Percentiles rank a stretch among this genome's conserved stretches.
These are phyloP conservation scores for Stentor coeruleus DNA, from an alignment of 73 alveolate species.

Conservation along the genomic window DNA sequence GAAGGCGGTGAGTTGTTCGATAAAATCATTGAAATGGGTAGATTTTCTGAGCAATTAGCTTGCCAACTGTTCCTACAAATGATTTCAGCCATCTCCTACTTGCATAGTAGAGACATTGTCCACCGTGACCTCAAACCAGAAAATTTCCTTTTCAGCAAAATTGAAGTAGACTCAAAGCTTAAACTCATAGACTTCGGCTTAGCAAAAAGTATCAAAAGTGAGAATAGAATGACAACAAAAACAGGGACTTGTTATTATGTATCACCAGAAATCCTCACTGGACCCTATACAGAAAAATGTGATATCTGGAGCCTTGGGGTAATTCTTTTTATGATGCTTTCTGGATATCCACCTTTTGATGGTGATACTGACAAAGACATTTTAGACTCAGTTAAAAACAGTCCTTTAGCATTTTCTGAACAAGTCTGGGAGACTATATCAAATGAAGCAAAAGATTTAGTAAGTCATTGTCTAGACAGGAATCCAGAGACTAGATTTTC, in stretches of 20 bases:
- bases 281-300: constrained; percentile 78
- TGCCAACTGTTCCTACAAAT: constrained; percentile 62
- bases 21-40: constrained; percentile 62
- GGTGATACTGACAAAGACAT: constrained; percentile 78
- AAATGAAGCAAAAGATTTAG: constrained; percentile 34
- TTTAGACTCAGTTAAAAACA: constrained; percentile 52
- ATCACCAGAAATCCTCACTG: constrained; percentile 89
- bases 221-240: constrained; percentile 73
- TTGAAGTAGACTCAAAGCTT: constrained; percentile 56
- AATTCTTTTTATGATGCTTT: constrained; percentile 69
- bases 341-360: constrained; percentile 90
- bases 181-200: constrained; percentile 91
- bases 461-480: constrained; percentile 4
- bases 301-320: constrained; percentile 92
- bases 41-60: constrained; percentile 81
- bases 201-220: constrained; percentile 44
- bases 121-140: constrained; percentile 65
- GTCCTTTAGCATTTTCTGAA: constrained; percentile 33
- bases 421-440: constrained; percentile 42
- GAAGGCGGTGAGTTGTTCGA: constrained; percentile 93
- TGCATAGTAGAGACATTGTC: constrained; percentile 56
- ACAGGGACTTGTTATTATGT: constrained; percentile 92
- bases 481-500: constrained; percentile 41
- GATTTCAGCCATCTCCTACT: constrained; percentile 65
- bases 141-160: constrained; percentile 40